Conservation (phyloP, 2,329 filamentous ascomycete species). For the Catunica adiposa region DNA sequence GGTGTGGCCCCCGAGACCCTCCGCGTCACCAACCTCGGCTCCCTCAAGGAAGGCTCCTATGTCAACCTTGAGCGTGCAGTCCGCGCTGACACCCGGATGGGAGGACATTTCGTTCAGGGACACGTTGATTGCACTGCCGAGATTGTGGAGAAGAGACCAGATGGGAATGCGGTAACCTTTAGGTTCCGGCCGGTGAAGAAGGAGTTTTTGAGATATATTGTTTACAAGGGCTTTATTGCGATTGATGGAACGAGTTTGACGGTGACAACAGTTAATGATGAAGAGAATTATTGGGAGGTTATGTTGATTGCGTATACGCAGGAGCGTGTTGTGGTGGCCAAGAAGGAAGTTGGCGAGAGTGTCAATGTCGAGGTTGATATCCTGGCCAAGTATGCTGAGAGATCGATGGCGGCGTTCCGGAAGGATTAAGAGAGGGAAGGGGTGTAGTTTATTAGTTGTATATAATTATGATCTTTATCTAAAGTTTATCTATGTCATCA, state of each 20-base stretch:
- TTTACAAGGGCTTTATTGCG: constrained; percentile 91
- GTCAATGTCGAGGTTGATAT: constrained; percentile 93
- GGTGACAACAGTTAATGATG: constrained; percentile 70
- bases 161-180: constrained; percentile 83
- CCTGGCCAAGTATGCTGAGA: constrained; percentile 71
- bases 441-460: neutral
- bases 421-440: neutral
- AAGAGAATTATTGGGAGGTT: constrained; percentile 72
- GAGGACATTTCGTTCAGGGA: constrained; percentile 93
- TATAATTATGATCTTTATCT: neutral
- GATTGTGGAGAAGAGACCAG: constrained; percentile 54
- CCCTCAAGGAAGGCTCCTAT: constrained; percentile 43
- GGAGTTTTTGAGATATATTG: constrained; percentile 65
- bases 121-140: constrained; percentile 84
- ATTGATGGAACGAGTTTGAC: constrained; percentile 92
- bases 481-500: constrained; percentile 5
- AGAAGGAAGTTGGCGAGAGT: constrained; percentile 60
- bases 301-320: constrained; percentile 98
- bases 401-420: constrained; percentile 63
- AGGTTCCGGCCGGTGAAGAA: constrained; percentile 57
- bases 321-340: constrained; percentile 69
- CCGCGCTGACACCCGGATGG: constrained; percentile 82
- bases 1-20: constrained; percentile 92
- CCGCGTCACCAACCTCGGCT: constrained; percentile 84
- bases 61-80: constrained; percentile 95